These are phyloP conservation scores for Claviceps sp. DNA, from an alignment of 2,329 filamentous ascomycete species.

Conservation along the genomic window DNA sequence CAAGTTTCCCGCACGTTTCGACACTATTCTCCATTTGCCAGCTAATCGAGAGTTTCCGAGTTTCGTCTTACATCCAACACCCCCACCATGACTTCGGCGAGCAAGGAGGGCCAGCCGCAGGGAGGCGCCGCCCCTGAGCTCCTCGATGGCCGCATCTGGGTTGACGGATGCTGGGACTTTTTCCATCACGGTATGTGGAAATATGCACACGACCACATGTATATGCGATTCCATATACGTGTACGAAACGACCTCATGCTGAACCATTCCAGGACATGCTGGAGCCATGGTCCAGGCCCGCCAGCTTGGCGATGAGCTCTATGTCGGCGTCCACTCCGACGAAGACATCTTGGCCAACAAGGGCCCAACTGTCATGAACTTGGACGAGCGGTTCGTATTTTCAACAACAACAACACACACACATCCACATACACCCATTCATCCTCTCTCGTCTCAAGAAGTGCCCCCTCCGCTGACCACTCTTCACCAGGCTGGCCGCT, in stretches of 20 bases:
- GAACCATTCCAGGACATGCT: constrained; percentile 58
- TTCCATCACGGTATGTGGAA: constrained; percentile 69
- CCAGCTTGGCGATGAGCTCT: constrained; percentile 75
- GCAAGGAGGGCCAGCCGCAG: constrained; percentile 14
- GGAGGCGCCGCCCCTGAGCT: constrained; percentile 41
- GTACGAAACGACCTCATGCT: neutral
- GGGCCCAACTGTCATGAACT: constrained; percentile 91
- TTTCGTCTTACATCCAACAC: neutral
- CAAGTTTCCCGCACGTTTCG: neutral
- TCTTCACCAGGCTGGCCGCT: constrained; percentile 54
- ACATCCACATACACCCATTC: no score
- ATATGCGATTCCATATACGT: neutral
- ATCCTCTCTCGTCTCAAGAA: neutral
- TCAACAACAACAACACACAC: no score
- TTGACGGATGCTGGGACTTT: constrained; percentile 98
- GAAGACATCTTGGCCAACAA: constrained; percentile 94
- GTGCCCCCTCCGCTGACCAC: neutral
- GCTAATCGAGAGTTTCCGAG: no score
- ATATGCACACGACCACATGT: neutral
- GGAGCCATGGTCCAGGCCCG: constrained; percentile 94
- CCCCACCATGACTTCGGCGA: constrained; percentile 12
- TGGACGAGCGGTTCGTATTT: constrained; percentile 58
- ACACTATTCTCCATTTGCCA: neutral
- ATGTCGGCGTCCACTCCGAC: constrained; percentile 90
- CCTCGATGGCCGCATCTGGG: constrained; percentile 72